phyloP scores from a whole-genome alignment of 495 filamentous ascomycete species.

The Aspergillus incahuasiensis region DNA sequence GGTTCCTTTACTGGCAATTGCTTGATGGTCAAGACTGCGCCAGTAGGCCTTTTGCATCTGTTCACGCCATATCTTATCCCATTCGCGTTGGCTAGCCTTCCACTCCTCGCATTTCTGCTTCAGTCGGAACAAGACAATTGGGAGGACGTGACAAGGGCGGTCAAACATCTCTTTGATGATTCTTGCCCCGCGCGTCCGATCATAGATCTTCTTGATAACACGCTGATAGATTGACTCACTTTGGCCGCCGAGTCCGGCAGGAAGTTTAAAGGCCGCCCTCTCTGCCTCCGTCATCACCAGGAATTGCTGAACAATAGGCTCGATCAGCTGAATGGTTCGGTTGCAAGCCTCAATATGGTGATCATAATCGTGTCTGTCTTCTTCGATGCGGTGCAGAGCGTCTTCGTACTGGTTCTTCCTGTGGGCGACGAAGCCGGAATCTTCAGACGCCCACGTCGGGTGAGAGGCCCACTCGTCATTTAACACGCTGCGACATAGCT shows the following conservation, averaged over 20 bases:
- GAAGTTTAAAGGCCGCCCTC: constrained; percentile 66
- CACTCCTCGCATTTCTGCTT: constrained; percentile 96
- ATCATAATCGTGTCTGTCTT: constrained; percentile 98
- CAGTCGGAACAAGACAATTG: constrained; percentile 77
- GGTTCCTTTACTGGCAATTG: constrained; percentile 70
- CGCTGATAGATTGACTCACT: constrained; percentile 95
- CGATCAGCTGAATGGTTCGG: constrained; percentile 89
- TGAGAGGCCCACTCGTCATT: constrained; percentile 99
- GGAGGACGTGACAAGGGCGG: constrained; percentile 75
- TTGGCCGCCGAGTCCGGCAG: constrained; percentile 80
- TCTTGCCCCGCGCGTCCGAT: constrained; percentile 70
- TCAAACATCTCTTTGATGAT: constrained; percentile 80
- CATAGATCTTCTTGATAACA: constrained; percentile 98
- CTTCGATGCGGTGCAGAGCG: constrained; percentile 89
- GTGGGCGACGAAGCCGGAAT: constrained; percentile 96
- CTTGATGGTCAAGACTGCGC: constrained; percentile 93
- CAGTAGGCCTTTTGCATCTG: constrained; percentile 91
- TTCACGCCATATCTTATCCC: constrained; percentile 97
- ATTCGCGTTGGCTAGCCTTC: constrained; percentile 89
- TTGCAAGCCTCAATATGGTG: constrained; percentile 93
- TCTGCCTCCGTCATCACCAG: constrained; percentile 67
- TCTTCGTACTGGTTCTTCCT: constrained; percentile 94
- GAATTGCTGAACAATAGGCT: constrained; percentile 88
- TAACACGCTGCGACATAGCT: constrained; percentile 82
- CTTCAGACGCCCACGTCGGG: constrained; percentile 98